These are phyloP conservation scores for Chaetomium sp. DNA, from an alignment of 2,329 filamentous ascomycete species.

Conservation along the genomic window DNA sequence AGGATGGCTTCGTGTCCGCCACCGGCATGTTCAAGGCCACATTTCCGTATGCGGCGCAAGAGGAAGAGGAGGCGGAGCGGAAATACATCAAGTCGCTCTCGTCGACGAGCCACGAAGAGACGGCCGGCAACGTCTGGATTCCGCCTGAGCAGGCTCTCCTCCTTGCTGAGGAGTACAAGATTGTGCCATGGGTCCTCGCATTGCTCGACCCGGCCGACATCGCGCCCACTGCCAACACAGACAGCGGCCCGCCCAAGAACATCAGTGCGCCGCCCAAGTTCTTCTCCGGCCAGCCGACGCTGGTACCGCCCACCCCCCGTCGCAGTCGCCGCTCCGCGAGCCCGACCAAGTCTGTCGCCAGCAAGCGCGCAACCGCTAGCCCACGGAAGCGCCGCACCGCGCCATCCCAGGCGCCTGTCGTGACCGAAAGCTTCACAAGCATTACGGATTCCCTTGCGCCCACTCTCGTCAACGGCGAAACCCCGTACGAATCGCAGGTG, in stretches of 20 bases:
- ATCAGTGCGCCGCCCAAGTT: conserved; percentile 80
- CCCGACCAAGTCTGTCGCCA: conserved; percentile 40
- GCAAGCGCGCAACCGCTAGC: conserved; percentile 42
- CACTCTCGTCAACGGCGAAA: conserved; percentile 27
- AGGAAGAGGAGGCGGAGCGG: conserved; percentile 70
- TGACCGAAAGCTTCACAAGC: conserved; percentile 29
- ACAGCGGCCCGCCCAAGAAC: conserved; percentile 59
- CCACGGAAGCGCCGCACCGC: conserved; percentile 48
- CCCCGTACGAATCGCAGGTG: conserved; percentile 16
- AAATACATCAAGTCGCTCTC: conserved; percentile 76
- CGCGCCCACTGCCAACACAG: conserved; percentile 44
- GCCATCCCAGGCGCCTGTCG: conserved; percentile 34
- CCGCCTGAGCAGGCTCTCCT: conserved; percentile 72
- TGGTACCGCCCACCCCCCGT: conserved; percentile 45
- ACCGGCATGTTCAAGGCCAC: conserved; percentile 92
- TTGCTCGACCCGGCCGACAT: conserved; percentile 85
- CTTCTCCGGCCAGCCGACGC: conserved; percentile 36
- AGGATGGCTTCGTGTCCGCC: conserved; percentile 76
- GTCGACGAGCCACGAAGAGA: conserved; percentile 82
- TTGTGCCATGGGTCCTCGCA: conserved; percentile 83
- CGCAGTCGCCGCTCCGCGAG: conserved; percentile 53
- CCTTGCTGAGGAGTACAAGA: conserved; percentile 80
- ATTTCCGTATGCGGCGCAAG: conserved; percentile 67
- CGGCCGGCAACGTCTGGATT: conserved; percentile 96
- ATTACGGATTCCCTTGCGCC: conserved; percentile 23